Evolutionary conservation across 176 grass and related monocot genomes (phyloP), one percentile per base, ranked within the genome.

Genomic region (Canna indica): DNA sequence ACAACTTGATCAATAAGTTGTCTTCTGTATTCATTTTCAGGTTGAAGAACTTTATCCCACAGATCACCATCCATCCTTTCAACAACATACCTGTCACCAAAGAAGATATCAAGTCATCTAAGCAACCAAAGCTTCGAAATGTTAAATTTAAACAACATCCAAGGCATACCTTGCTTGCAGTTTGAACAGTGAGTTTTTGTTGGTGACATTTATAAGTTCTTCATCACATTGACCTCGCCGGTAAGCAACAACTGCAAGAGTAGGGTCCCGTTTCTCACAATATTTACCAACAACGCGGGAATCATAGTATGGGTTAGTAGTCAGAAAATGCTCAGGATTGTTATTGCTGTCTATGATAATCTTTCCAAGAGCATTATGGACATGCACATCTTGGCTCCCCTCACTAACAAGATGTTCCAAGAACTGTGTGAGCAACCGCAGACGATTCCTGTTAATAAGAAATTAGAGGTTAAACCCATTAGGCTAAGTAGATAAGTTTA

Each of bases 1-100:
- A 99, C 94, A 80, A 99, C 94, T 87, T 99, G 89, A 76, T 99
- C 94, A 70, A 99, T 99, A 32, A 99, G 82, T 36, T 93, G 94
- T 60, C 94, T 99, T 83, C 94, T 90, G 67, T 93, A 99, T 82
- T 99, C 94, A 83, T 99, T 99, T 47, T 99, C 94, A 81, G 86
- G 94, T 46, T 82, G 82, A 81, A 99, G 94, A 78, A 99, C 89
- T 77, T 85, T 99, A 77, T 93, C 86, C 94, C 94, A 97, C 27
- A 97, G 69, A 87, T 88, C 94, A 82, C 73, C 77, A 81, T 97
- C 89, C 94, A 97, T 97, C 75, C 94, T 97, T 75, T 97, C 86
- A 65, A 97, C 89, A 27, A 97, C 94, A 74, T 99, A 99, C 64
- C 93, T 97, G 72, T 20, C 36, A 82, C 54, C 68, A 71, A 38